Evolutionary conservation across 768 basidiomycete species (phyloP).

Genomic region (Hericium coralloides): DNA sequence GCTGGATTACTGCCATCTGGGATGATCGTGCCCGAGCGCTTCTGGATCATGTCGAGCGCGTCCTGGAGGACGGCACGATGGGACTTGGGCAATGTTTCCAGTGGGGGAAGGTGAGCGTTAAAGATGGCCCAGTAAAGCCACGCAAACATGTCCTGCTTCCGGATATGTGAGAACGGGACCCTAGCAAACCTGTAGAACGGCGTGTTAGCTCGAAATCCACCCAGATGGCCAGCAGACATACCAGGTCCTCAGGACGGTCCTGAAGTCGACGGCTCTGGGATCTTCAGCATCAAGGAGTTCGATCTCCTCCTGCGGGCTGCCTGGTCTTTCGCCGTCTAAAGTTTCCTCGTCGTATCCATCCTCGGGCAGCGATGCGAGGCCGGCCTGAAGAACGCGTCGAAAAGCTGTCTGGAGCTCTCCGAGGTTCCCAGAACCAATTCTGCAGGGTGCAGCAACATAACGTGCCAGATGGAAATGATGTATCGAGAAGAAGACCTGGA

Average conservation of each 20-base stretch:
- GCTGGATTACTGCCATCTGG: slow-evolving; percentile 48
- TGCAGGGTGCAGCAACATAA: slow-evolving; percentile 38
- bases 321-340: slow-evolving; percentile 38
- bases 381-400: slow-evolving; percentile 54
- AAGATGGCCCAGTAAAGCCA: slow-evolving; percentile 87
- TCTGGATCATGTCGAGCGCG: slow-evolving; percentile 55
- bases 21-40: slow-evolving; percentile 57
- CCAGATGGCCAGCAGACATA: slow-evolving; percentile 11
- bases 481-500: slow-evolving; percentile 60
- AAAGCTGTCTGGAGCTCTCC: slow-evolving; percentile 52
- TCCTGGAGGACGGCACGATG: slow-evolving; percentile 47
- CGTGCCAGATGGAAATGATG: slow-evolving; percentile 47
- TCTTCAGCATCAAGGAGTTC: slow-evolving; percentile 51
- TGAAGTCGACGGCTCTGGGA: slow-evolving; percentile 65
- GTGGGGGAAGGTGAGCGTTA: slow-evolving; percentile 50
- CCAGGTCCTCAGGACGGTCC: slow-evolving; percentile 55
- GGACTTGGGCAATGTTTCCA: slow-evolving; percentile 34
- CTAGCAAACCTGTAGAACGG: slow-evolving; percentile 55
- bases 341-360: slow-evolving; percentile 49
- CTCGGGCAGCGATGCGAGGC: slow-evolving; percentile 46
- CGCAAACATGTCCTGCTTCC: slow-evolving; percentile 47
- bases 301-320: slow-evolving; percentile 53
- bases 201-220: neutral
- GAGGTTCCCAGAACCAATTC: slow-evolving; percentile 35
- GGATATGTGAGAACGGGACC: slow-evolving; percentile 66